Base-by-base conservation (phyloP, 1,284 basidiomycete genomes). In the Schizophyllum amplum region DNA sequence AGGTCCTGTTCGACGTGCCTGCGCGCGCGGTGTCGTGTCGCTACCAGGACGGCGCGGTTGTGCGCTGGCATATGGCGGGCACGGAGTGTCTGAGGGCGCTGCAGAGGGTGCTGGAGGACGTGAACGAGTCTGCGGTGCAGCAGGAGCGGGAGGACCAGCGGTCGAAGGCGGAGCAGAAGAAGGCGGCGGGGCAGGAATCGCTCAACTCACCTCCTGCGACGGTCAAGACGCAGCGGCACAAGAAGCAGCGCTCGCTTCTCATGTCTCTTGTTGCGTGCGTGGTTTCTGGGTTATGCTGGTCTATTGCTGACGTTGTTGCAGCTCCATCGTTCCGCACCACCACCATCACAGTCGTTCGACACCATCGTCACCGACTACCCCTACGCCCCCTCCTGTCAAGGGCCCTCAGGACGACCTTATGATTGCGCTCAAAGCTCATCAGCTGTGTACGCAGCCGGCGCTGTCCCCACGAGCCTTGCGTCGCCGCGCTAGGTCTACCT, bases 401-500 rank as follows among this genome's bases (percentile, higher is more conserved):
- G 55, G 60, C 64, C 51, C 65, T 61, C 33, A 47, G 57, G 53
- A 55, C 33, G 50, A 42, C 33, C 17, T 42, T 17, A 42, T 42
- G 33, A 9, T 42, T 9, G 33, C 60, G 20, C 55, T 64, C 33
- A 42, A 17, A 17, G 13, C 33, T 42, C 33, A 17, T 17, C 11
- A 42, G 17, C 33, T 17, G 33, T 42, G n/a, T 17, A 42, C 11
- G 33, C 27, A 33, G 27, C 71, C 54, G 60, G 68, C 55, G 48
- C 67, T 69, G n/a, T 64, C 65, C 11, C 64, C 75, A 17, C 71
- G 73, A 23, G 64, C 66, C 33, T 78, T 90, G 57, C 82, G 89
- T 25, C 75, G 80, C 53, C 79, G 81, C 58, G 90, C 90, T 2
- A 85, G 90, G 27, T 86, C 89, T 7, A 72, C 80, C 2, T 78